Evolutionary conservation across 2,329 filamentous ascomycete species (phyloP), one percentile per base, ranked within the genome.

Genomic region (Pyrenophora tritici-repentis): DNA sequence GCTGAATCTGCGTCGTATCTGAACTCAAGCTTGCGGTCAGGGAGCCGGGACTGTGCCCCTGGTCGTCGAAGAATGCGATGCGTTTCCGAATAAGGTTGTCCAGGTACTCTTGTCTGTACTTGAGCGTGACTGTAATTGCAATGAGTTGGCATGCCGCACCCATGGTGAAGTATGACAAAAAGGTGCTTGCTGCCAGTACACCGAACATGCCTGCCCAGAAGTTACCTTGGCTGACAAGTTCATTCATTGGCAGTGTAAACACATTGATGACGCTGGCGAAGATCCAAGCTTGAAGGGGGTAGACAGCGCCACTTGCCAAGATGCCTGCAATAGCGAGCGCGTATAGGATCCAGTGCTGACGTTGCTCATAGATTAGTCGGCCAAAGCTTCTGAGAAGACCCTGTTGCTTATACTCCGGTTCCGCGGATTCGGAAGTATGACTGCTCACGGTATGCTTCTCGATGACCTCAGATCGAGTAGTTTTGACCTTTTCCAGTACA

Each of bases 131-230:
- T 40, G 83, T 57, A 18, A 67, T 50, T 10, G 66, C 62, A 6
- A 73, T 66, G 8, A 65, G 51, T 38, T 75, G 70, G 1, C 65
- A 59, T 4, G 68, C 59, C 18, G 54, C 65, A 4, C 75, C 76
- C 6, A 83, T 71, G 17, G 76, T 50, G 56, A 83, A 83, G 66
- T 87, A 87, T 13, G 78, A 72, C 0, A 81, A 2, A 1, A 82
- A 82, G 8, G 80, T 71, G 8, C 72, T 79, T 4, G 81, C 74
- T 2, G 85, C 85, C 22, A 87, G 73, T 0, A 84, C 70, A 16
- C 83, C 76, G 76, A 85, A 89, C 83, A 88, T 88, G 52, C 86
- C 76, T 0, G 84, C 80, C 83, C 83, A 88, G 66, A 87, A 87
- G 42, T 81, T 77, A 26, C 78, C 79, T 40, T 64, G 38, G 10